These are phyloP conservation scores for Dryas drummondii DNA, from an alignment of 306 rosid genomes.

Conservation along the genomic window DNA sequence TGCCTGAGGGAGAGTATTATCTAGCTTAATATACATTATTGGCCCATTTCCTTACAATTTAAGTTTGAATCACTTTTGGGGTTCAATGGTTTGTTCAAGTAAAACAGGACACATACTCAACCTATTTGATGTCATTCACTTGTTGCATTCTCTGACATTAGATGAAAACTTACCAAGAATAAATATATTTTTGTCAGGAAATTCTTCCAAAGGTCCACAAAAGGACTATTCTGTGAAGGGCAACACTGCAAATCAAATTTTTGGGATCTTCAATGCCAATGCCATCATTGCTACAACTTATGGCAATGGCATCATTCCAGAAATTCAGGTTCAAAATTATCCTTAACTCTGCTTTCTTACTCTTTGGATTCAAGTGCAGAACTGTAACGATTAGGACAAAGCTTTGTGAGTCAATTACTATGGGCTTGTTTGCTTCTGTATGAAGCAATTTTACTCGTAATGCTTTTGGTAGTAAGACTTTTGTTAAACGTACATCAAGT, in stretches of 20 bases:
- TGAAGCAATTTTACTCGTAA: not conserved
- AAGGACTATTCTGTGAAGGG: conserved; percentile 68
- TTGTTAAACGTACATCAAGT: not conserved
- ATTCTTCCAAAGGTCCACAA: conserved; percentile 56
- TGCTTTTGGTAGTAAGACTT: not conserved
- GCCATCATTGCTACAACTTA: conserved; percentile 75
- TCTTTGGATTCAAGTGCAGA: not conserved
- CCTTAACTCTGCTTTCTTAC: not conserved
- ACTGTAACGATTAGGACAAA: too few species aligned
- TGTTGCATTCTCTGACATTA: not conserved
- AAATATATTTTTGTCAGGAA: conserved; percentile 30
- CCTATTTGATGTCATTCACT: not conserved
- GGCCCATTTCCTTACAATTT: not conserved
- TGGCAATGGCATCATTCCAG: conserved; percentile 89
- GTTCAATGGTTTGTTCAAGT: too few species aligned
- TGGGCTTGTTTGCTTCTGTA: not conserved
- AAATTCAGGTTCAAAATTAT: conserved; percentile 59
- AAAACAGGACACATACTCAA: not conserved
- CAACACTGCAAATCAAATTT: conserved; percentile 35
- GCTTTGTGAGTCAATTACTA: too few species aligned
- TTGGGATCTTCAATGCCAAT: conserved; percentile 71
- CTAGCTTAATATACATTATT: too few species aligned
- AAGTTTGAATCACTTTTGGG: too few species aligned
- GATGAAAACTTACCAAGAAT: not conserved
- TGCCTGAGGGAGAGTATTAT: too few species aligned